Conservation (phyloP, 192 early-diverging fungal genomes). For the Oehlia diaphana region DNA sequence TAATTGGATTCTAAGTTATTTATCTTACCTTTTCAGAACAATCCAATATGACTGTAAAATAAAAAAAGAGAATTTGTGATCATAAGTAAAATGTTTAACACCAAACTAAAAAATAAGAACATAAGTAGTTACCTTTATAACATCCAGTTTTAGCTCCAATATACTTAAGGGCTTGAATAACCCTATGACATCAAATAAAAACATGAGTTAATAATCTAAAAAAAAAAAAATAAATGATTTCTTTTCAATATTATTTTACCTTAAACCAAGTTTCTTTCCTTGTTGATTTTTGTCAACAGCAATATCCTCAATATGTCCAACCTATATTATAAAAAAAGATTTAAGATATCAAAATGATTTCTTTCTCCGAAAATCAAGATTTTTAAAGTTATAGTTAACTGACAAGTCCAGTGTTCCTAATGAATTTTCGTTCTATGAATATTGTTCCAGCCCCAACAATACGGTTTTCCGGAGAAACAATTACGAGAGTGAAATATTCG, state of each 20-base stretch:
- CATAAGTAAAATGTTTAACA: background rate
- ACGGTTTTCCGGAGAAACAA: slow-evolving; percentile 61
- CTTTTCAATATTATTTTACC: slow-evolving; percentile 20
- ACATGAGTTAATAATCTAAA: slow-evolving; percentile 37
- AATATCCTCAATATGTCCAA: slow-evolving; percentile 84
- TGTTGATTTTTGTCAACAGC: slow-evolving; percentile 60
- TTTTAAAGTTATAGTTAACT: slow-evolving; percentile 21
- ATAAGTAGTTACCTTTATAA: slow-evolving; percentile 66
- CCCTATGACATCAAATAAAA: slow-evolving; percentile 11
- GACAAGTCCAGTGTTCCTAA: slow-evolving; percentile 72
- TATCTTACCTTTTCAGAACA: slow-evolving; percentile 58
- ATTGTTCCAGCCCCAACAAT: slow-evolving; percentile 83
- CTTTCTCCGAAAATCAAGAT: background rate
- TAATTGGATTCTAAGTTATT: background rate
- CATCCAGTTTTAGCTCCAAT: slow-evolving; percentile 79
- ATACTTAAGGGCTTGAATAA: slow-evolving; percentile 82
- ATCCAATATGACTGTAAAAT: slow-evolving; percentile 49
- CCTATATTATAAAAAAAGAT: slow-evolving; percentile 34
- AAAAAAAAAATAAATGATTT: too few species aligned
- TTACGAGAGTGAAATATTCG: slow-evolving; percentile 82
- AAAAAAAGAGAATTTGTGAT: background rate
- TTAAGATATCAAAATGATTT: background rate
- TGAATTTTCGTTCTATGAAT: slow-evolving; percentile 84
- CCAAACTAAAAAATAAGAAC: background rate
- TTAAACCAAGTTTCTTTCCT: slow-evolving; percentile 59